Conservation (phyloP, 163 green algal genomes). For the Scenedesmus sp. region DNA sequence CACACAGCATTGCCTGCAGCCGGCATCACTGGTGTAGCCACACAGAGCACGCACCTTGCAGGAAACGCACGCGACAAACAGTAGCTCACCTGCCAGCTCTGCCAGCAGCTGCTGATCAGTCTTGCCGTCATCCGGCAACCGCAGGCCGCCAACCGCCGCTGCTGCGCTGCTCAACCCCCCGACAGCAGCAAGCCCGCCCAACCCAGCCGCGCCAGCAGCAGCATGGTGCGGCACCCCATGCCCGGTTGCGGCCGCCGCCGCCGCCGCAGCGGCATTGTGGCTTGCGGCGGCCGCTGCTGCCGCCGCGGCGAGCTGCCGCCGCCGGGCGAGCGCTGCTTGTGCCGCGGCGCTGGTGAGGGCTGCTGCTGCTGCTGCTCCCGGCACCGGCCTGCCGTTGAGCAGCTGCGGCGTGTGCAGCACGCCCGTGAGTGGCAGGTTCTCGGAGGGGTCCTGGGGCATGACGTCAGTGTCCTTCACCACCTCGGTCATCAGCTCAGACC, state of each 20-base stretch:
- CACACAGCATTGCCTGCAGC: too few species aligned
- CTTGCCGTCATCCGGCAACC: conserved; percentile 8
- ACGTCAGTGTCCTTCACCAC: conserved; percentile 83
- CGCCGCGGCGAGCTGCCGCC: neutral
- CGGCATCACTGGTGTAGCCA: too few species aligned
- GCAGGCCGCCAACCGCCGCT: neutral
- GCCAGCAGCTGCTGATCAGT: conserved; percentile 47
- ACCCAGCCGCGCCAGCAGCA: neutral
- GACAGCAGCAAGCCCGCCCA: neutral
- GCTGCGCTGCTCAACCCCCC: neutral
- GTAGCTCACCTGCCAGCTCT: conserved; percentile 16
- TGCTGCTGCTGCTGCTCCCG: conserved; percentile 6
- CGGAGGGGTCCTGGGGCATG: conserved; percentile 79
- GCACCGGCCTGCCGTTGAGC: conserved; percentile 67
- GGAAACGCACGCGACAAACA: neutral
- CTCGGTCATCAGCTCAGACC: conserved; percentile 85
- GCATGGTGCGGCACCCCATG: neutral
- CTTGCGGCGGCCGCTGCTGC: conserved; percentile 22
- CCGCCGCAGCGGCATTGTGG: conserved; percentile 10
- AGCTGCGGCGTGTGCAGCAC: conserved; percentile 37
- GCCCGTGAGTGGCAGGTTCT: conserved; percentile 70
- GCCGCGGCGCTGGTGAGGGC: neutral
- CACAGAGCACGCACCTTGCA: too few species aligned
- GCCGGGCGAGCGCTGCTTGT: conserved; percentile 7
- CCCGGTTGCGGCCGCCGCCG: neutral